Evolutionary conservation across 495 filamentous ascomycete species (phyloP), one percentile per base, ranked within the genome.

Genomic region (Penicillium diatomitis): DNA sequence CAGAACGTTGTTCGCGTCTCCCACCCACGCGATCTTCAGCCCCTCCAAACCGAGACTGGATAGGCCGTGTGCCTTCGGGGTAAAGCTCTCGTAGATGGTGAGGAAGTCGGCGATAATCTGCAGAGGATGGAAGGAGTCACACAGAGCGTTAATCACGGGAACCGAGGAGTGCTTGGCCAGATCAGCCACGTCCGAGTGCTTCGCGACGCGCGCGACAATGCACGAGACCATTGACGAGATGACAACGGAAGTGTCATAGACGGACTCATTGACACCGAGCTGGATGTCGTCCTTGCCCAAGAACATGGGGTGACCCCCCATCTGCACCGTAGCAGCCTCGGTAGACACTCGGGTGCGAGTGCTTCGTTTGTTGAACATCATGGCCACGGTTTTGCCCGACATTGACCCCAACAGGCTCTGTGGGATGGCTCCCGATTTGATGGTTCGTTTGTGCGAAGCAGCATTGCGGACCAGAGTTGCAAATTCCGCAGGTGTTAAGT

Each of bases 241-340:
- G 30, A 98, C 87, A 11, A 85, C 76, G 1, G 88, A 80, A 4
- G 91, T 95, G 62, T 98, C 92, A 60, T 85, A 81, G 20, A 96
- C 72, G 6, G 88, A 88, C 67, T 98, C 92, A 58, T 98, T 98
- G 50, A 95, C 92, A 30, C 91, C 91, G 32, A 97, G 71, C 62
- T 98, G 92, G 48, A 98, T 98, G 63, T 98, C 92, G 39, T 90
- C 84, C 61, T 87, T 89, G 44, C 88, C 87, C 38, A 98, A 69
- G 65, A 97, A 98, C 88, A 98, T 92, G 11, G 92, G 86, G 64
- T 96, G 87, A 3, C 92, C 92, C 38, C 88, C 86, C 73, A 98
- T 78, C 38, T 82, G 67, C 11, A 83, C 79, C 8, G 95, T 79
- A 7, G 92, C 92, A 5, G 83, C 81, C 71, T 98, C 92, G 9